A percentile compares a stretch with the other conserved stretches of the same genome.
Evolutionary conservation across 768 basidiomycete species (phyloP).

Genomic region (Russula ochroleuca): DNA sequence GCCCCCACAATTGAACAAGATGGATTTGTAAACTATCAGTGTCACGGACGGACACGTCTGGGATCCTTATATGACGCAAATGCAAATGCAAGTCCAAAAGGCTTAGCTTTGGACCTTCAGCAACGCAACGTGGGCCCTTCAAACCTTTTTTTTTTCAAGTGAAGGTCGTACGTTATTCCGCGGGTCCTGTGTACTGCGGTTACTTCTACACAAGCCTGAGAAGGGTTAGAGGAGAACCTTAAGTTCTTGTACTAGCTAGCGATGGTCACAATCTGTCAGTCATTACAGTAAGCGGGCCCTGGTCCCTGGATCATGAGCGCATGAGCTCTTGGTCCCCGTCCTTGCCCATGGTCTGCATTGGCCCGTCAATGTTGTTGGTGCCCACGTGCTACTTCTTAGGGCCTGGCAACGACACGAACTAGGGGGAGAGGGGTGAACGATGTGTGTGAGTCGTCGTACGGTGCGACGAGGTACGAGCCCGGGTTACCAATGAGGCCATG

Average conservation of each 20-base stretch:
- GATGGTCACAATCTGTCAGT: no score
- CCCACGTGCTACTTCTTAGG: not conserved
- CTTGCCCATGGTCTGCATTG: not conserved
- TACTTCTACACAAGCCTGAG: not conserved
- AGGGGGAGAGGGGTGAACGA: no score
- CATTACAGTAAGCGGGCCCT: not conserved
- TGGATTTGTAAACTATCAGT: no score
- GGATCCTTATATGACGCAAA: no score
- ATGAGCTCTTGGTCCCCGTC: not conserved
- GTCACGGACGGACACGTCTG: no score
- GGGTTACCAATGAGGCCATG: not conserved
- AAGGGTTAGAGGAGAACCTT: not conserved
- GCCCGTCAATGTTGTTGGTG: not conserved
- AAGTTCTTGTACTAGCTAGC: not conserved
- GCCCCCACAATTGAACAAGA: no score
- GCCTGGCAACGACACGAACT: not conserved
- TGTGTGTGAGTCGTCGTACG: not conserved
- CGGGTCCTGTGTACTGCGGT: not conserved
- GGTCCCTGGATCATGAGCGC: not conserved
- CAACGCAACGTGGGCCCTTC: not conserved
- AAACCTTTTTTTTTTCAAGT: not conserved
- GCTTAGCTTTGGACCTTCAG: not conserved
- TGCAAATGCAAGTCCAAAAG: no score
- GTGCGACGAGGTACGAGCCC: not conserved
- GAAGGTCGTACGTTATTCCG: not conserved